Conservation (phyloP, 495 filamentous ascomycete genomes). For the Trichoderma parareesei region DNA sequence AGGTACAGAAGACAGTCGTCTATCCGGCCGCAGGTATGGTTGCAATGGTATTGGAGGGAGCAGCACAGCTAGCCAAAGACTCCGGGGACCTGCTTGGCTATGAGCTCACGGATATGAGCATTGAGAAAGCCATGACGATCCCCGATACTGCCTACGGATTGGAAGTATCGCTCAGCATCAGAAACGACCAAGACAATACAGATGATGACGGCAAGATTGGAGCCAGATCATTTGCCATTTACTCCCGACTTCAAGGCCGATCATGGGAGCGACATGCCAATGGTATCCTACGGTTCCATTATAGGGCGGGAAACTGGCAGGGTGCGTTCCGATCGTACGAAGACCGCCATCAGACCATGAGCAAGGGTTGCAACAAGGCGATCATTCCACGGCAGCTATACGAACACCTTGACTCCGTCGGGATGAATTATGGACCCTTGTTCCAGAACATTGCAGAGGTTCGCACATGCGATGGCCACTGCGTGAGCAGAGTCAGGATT, state of each 20-base stretch:
- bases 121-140: conserved; percentile 23
- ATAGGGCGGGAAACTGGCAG: conserved; percentile 13
- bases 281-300: conserved; percentile 21
- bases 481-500: conserved; percentile 18
- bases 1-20: conserved; percentile 15
- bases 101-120: conserved; percentile 19
- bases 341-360: background rate
- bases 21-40: conserved; percentile 30
- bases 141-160: conserved; percentile 19
- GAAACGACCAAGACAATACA: background rate
- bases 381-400: conserved; percentile 23
- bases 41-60: conserved; percentile 26
- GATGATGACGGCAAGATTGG: background rate
- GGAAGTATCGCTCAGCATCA: conserved; percentile 21
- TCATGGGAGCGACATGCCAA: conserved; percentile 22
- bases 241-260: conserved; percentile 20
- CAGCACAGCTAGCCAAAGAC: conserved; percentile 17
- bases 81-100: conserved; percentile 36
- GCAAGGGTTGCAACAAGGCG: conserved; percentile 11
- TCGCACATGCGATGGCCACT: conserved; percentile 13
- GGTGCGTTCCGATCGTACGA: background rate
- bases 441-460: conserved; percentile 31
- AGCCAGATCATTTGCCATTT: conserved; percentile 18
- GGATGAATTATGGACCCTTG: conserved; percentile 38
- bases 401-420: conserved; percentile 23